Evolutionary conservation across 2,329 filamentous ascomycete species (phyloP).

Genomic region (Exophiala sp.): DNA sequence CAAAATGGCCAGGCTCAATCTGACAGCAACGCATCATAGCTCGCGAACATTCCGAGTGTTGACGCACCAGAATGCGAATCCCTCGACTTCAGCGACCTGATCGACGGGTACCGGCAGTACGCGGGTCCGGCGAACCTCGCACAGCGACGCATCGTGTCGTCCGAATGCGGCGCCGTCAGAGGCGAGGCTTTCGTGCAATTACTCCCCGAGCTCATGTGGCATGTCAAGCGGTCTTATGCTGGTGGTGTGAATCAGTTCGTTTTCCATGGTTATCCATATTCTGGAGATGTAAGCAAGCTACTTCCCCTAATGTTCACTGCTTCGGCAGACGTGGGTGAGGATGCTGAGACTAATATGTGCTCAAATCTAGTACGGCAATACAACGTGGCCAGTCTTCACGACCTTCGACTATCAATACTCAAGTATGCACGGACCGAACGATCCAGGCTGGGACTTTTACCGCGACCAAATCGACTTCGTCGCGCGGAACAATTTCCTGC

Average conservation of each 20-base stretch:
- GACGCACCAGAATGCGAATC: slow-evolving; percentile 43
- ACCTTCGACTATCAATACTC: slow-evolving; percentile 44
- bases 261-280: slow-evolving; percentile 44
- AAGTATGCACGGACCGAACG: slow-evolving; percentile 39
- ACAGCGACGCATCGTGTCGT: slow-evolving; percentile 39
- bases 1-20: neutral
- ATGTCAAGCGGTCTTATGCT: slow-evolving; percentile 39
- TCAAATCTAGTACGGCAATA: slow-evolving; percentile 47
- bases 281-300: slow-evolving; percentile 27
- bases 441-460: slow-evolving; percentile 44
- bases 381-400: slow-evolving; percentile 50
- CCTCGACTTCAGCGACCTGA: slow-evolving; percentile 35
- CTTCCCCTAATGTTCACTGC: too few relatives aligned
- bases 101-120: slow-evolving; percentile 44
- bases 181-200: slow-evolving; percentile 29
- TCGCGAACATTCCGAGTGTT: slow-evolving; percentile 36
- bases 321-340: too few relatives aligned
- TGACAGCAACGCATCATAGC: neutral
- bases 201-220: slow-evolving; percentile 32
- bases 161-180: slow-evolving; percentile 35
- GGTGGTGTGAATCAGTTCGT: slow-evolving; percentile 45
- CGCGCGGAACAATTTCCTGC: slow-evolving; percentile 37
- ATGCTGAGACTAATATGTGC: too few relatives aligned
- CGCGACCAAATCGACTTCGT: slow-evolving; percentile 38
- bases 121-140: slow-evolving; percentile 40